Evolutionary conservation across 2,329 filamentous ascomycete genomes (phyloP).

Genomic region (Microthyrium microscopicum): DNA sequence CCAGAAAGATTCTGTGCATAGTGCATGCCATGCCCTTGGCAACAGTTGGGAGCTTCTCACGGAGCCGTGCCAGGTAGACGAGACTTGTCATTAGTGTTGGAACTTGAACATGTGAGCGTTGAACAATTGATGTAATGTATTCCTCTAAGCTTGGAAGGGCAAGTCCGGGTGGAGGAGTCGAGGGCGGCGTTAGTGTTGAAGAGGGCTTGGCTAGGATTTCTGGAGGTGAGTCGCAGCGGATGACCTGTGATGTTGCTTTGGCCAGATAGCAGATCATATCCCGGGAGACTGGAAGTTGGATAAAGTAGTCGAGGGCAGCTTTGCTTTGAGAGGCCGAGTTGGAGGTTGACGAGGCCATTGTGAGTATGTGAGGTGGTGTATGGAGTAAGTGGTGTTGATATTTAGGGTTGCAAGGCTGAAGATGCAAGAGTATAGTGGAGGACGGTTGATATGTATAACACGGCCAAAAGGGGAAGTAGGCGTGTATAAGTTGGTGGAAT

Average conservation of each 20-base stretch:
- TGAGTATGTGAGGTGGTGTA: not conserved
- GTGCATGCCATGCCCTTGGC: slow-evolving; percentile 95
- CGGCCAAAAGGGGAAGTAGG: too few relatives aligned
- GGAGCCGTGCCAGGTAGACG: slow-evolving; percentile 78
- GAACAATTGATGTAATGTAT: slow-evolving; percentile 84
- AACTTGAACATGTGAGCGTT: slow-evolving; percentile 89
- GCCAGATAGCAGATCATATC: slow-evolving; percentile 69
- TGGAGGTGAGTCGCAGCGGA: slow-evolving; percentile 49
- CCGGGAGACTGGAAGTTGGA: slow-evolving; percentile 57
- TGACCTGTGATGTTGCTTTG: slow-evolving; percentile 57
- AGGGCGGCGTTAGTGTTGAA: slow-evolving; percentile 35
- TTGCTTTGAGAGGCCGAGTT: slow-evolving; percentile 40
- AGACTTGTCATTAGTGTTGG: slow-evolving; percentile 94
- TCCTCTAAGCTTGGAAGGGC: slow-evolving; percentile 62
- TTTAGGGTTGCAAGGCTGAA: too few relatives aligned
- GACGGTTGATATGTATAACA: too few relatives aligned
- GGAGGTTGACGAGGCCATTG: slow-evolving; percentile 29
- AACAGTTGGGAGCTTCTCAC: slow-evolving; percentile 72
- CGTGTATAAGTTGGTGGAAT: too few relatives aligned
- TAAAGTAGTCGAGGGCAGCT: slow-evolving; percentile 61
- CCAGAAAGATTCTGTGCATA: slow-evolving; percentile 93
- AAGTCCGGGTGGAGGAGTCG: slow-evolving; percentile 38
- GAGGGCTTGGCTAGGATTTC: slow-evolving; percentile 53
- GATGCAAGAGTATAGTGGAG: too few relatives aligned
- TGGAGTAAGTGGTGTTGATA: too few relatives aligned